Percentiles rank a stretch among this genome's conserved stretches.
phyloP scores from a whole-genome alignment of 2,329 filamentous ascomycete genomes.

The Trichophyton simii region DNA sequence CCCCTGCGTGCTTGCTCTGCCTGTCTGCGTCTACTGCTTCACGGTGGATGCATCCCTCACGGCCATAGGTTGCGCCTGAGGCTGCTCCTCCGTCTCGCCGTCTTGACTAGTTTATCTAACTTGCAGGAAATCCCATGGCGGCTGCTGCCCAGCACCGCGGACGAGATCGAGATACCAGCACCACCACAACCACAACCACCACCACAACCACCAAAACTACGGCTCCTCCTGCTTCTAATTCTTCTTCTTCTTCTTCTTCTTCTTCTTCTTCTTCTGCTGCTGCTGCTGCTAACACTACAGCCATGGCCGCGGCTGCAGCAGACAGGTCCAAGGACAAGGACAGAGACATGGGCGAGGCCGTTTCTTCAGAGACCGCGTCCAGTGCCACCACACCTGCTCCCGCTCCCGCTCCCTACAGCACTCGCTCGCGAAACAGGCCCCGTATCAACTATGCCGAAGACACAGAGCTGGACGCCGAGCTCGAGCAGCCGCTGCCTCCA shows the following conservation, averaged over 20 bases:
- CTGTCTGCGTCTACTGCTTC: not conserved
- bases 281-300: conserved; percentile 6
- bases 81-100: not conserved
- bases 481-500: conserved; percentile 44
- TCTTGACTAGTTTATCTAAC: not conserved
- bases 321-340: conserved; percentile 10
- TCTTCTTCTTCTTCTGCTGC: not conserved
- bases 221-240: no score
- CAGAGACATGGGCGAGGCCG: conserved; percentile 5
- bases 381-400: conserved; percentile 39
- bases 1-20: not conserved
- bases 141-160: not conserved
- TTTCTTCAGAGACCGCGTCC: conserved; percentile 28
- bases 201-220: not conserved
- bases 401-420: conserved; percentile 60
- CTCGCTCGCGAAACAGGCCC: conserved; percentile 77
- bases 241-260: no score
- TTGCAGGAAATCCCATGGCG: not conserved
- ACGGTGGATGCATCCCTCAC: not conserved
- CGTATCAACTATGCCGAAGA: conserved; percentile 94
- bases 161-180: not conserved
- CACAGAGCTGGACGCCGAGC: conserved; percentile 79
- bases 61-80: not conserved
- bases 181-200: not conserved
- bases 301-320: conserved; percentile 9